Evolutionary conservation across 1,284 basidiomycete genomes (phyloP).

Genomic region (Rhodotorula sp.): DNA sequence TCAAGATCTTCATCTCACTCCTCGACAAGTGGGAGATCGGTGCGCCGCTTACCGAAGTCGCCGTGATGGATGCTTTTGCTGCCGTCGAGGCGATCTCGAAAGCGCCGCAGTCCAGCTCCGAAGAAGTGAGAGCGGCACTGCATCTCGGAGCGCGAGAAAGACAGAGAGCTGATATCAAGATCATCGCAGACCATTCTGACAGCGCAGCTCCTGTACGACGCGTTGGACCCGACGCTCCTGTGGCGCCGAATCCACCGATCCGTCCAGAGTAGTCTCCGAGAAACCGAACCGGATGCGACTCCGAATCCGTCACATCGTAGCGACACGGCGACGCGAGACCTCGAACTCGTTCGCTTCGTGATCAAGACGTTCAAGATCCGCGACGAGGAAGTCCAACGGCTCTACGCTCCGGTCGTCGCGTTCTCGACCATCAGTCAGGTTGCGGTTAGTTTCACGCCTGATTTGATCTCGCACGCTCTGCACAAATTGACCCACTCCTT

Average conservation of each 20-base stretch:
- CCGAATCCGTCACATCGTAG: too few relatives aligned
- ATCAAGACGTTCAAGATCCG: slow-evolving; percentile 52
- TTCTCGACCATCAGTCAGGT: slow-evolving; percentile 63
- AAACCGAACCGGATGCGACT: slow-evolving; percentile 32
- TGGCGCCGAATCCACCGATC: slow-evolving; percentile 73
- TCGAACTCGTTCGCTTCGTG: slow-evolving; percentile 52
- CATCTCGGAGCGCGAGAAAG: too few relatives aligned
- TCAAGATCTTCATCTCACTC: slow-evolving; percentile 91
- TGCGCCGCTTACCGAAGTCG: slow-evolving; percentile 67
- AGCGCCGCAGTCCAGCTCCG: too few relatives aligned
- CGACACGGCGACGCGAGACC: slow-evolving; percentile 51
- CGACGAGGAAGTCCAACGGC: slow-evolving; percentile 55
- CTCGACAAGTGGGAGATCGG: slow-evolving; percentile 98
- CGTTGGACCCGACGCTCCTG: slow-evolving; percentile 80
- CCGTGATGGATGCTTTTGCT: slow-evolving; percentile 67
- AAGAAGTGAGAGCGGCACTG: too few relatives aligned
- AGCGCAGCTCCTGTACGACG: slow-evolving; percentile 85
- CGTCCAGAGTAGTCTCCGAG: slow-evolving; percentile 50
- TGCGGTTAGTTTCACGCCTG: slow-evolving; percentile 54
- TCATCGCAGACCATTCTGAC: slow-evolving; percentile 68
- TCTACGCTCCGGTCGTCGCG: slow-evolving; percentile 77
- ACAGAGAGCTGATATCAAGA: too few relatives aligned
- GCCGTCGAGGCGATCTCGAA: not conserved
- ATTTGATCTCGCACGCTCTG: not conserved
- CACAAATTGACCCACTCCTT: not conserved